Conservation (phyloP, 352 stramenopile genomes). For the Peronospora farinosa region DNA sequence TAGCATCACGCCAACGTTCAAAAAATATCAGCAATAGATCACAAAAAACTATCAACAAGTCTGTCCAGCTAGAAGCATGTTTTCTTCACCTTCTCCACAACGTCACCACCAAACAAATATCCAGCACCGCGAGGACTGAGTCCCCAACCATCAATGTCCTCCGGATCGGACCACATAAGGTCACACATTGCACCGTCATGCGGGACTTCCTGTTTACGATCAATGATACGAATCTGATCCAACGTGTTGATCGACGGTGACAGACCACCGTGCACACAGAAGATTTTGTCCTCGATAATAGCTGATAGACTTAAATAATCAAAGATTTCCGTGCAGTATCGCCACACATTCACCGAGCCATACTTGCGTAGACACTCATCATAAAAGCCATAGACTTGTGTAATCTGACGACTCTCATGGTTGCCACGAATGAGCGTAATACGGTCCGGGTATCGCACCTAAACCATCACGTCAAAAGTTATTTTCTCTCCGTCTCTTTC, state of each 20-base stretch:
- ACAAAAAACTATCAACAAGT: not conserved
- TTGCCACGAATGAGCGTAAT: constrained; percentile 99
- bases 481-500: not conserved
- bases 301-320: constrained; percentile 97
- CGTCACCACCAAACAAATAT: constrained; percentile 98
- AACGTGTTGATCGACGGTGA: constrained; percentile 89
- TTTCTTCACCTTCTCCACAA: constrained; percentile 88
- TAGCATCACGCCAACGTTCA: constrained; percentile 6
- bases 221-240: constrained; percentile 88
- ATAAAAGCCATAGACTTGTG: constrained; percentile 99
- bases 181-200: constrained; percentile 99
- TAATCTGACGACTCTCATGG: constrained; percentile 98
- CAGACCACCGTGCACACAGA: constrained; percentile 98
- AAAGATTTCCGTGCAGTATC: constrained; percentile 99
- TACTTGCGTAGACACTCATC: constrained; percentile 98
- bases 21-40: constrained; percentile 1
- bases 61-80: not conserved
- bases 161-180: constrained; percentile 91
- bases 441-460: constrained; percentile 95
- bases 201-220: constrained; percentile 98
- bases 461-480: constrained; percentile 4
- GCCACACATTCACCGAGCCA: constrained; percentile 98
- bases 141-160: constrained; percentile 98
- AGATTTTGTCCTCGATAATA: constrained; percentile 99
- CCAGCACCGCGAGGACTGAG: constrained; percentile 94